Evolutionary conservation across 2,329 filamentous ascomycete genomes (phyloP).

Genomic region (Pleoardoris graminearum): DNA sequence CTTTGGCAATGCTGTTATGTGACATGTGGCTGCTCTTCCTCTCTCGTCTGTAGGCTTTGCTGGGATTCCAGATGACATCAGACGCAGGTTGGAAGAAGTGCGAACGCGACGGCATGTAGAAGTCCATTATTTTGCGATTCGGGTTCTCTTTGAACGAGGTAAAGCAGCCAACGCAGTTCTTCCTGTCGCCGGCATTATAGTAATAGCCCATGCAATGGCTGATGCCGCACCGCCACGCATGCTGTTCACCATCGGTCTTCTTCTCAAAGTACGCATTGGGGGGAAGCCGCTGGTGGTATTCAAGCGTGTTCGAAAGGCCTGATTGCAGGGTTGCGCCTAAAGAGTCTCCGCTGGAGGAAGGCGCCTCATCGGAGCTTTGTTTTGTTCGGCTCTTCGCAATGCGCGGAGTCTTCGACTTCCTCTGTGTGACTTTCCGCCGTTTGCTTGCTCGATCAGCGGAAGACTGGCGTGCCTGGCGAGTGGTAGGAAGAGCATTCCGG

Average conservation of each 20-base stretch:
- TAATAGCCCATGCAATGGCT: constrained; percentile 33
- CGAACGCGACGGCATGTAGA: constrained; percentile 27
- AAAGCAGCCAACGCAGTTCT: constrained; percentile 27
- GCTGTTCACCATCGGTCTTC: constrained; percentile 16
- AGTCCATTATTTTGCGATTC: constrained; percentile 26
- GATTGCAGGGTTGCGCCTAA: constrained; percentile 7
- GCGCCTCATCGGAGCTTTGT: not conserved
- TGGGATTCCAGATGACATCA: constrained; percentile 23
- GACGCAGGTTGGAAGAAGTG: constrained; percentile 22
- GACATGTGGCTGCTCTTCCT: constrained; percentile 12
- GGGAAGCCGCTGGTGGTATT: constrained; percentile 24
- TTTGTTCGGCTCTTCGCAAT: not conserved
- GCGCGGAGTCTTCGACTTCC: not conserved
- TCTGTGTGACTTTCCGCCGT: not conserved
- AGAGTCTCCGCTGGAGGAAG: not conserved
- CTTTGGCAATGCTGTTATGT: constrained; percentile 33
- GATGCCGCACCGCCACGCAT: constrained; percentile 32
- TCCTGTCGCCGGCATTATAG: constrained; percentile 34
- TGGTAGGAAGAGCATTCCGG: not conserved
- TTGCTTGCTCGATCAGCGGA: not conserved
- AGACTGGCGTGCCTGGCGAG: not conserved
- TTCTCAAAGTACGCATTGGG: constrained; percentile 25
- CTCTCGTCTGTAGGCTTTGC: constrained; percentile 12
- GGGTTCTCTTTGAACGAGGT: constrained; percentile 18
- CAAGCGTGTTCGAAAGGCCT: constrained; percentile 23